Base-by-base conservation (phyloP, 495 filamentous ascomycete genomes). In the Trichoderma orchidacearum region DNA sequence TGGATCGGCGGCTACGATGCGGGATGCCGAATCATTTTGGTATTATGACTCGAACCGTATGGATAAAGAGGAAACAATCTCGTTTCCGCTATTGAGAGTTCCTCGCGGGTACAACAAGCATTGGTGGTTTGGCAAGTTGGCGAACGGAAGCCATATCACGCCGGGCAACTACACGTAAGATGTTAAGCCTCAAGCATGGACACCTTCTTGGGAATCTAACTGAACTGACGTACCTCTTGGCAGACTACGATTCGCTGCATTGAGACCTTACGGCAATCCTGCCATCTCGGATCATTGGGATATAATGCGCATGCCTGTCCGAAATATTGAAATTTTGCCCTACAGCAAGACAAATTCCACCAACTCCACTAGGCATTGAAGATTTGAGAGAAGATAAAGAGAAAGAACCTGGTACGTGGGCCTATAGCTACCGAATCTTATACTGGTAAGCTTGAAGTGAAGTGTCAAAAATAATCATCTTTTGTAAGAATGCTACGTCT, bases 161-260 rank as follows among this genome's bases (percentile, higher is more conserved):
- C 60, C 65, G 17, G 70, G 70, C 13, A 67, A 70, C 27, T 73
- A 73, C 53, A 63, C 59, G 56, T 71, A 51, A 63, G 64, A 55
- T 32, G n/a, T 45, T 12, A 18, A 5, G 6, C 13, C 27, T 27
- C 12, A n/a, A 3, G 11, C 12, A 34, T 9, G 4, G 50, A 36
- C 21, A n/a, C 32, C 27, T 41, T 23, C 13, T 28, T 21, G 11
- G 12, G 50, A 35, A 15, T 5, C 35, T 55, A 34, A 1, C 50
- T 9, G 6, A 31, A 15, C 28, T 45, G 30, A 56, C 34, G 7
- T 21, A n/a, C 13, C 13, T 29, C 29, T 41, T 23, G 0, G 25
- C 51, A 66, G 64, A 11, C 56, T 66, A 48, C 52, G 65, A 27
- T 66, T 66, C 53, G 65, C 65, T 5, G 62, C 60, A 9, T 60